Base-by-base conservation (phyloP, 1,284 basidiomycete genomes). In the Fereydounia khargensis region DNA sequence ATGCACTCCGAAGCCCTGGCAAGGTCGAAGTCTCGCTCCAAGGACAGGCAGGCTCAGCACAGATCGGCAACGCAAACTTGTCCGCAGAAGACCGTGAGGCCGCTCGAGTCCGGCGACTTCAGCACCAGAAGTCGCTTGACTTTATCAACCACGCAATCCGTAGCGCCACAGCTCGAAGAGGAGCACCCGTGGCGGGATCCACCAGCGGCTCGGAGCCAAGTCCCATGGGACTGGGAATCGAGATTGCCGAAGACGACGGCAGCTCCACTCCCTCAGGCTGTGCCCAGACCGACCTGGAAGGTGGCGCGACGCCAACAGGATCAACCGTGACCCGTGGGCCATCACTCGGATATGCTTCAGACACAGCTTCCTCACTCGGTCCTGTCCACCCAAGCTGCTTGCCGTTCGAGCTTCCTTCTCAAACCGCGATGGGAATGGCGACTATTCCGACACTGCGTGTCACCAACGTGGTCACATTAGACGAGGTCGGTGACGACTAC, bases 61-160 rank as follows among this genome's bases (percentile, higher is more conserved):
- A n/a, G n/a, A n/a, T n/a, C n/a, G n/a, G n/a, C n/a, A n/a, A n/a
- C n/a, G n/a, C n/a, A n/a, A n/a, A n/a, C n/a, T n/a, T n/a, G n/a
- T n/a, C 39, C 9, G 27, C 27, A 10, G 18, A 41, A 14, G 45
- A 51, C 13, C 45, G 45, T 10, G 54, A 35, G 11, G 39, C 39
- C 9, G 47, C 51, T 16, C 40, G 54, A 19, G 44, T 28, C 3
- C 35, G 51, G 20, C 38, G 51, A n/a, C 11, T 71, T 31, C 69
- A 74, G 35, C 72, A 74, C 40, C 70, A 70, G 24, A 69, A 70
- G 34, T 75, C 73, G 31, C 67, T 75, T 14, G 72, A 74, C 50
- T 74, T 74, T 39, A 75, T 75, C 60, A 72, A 75, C 40, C 68
- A 68, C 36, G 73, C 73, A 6, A 74, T 75, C 28, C 60, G 68